Evolutionary conservation across 331 rosid species (phyloP).

Genomic region (Prunus yedoensis): DNA sequence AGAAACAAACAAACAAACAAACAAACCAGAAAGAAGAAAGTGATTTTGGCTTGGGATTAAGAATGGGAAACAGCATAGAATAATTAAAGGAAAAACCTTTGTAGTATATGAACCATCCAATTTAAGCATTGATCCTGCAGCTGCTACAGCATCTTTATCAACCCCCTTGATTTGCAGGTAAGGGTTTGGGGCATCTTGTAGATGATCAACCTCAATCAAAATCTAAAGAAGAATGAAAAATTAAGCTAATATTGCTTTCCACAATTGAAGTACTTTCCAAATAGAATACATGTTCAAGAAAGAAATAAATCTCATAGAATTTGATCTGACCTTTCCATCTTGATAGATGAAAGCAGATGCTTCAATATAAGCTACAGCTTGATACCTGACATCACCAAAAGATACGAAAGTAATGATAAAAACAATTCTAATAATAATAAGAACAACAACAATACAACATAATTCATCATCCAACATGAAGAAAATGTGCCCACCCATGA

Average conservation of each 20-base stretch:
- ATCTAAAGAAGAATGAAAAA: slow-evolving; percentile 43
- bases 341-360: slow-evolving; percentile 97
- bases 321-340: slow-evolving; percentile 81
- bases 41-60: slow-evolving; percentile 8
- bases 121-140: slow-evolving; percentile 85
- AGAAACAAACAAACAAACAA: slow-evolving; percentile 18
- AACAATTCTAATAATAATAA: not conserved
- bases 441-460: not conserved
- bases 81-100: slow-evolving; percentile 56
- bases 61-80: not conserved
- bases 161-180: slow-evolving; percentile 96
- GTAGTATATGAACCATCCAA: slow-evolving; percentile 87
- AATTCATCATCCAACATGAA: not conserved
- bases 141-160: slow-evolving; percentile 88
- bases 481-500: not conserved
- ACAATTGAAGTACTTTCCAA: not conserved
- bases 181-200: slow-evolving; percentile 86
- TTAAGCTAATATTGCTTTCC: not conserved
- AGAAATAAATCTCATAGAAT: slow-evolving; percentile 18
- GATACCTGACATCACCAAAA: slow-evolving; percentile 65
- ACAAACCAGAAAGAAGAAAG: slow-evolving; percentile 13
- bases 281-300: not conserved
- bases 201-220: slow-evolving; percentile 90
- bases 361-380: slow-evolving; percentile 95
- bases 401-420: not conserved